Evolutionary conservation across 495 filamentous ascomycete species (phyloP), one percentile per base, ranked within the genome.

Genomic region (Podospora didyma): DNA sequence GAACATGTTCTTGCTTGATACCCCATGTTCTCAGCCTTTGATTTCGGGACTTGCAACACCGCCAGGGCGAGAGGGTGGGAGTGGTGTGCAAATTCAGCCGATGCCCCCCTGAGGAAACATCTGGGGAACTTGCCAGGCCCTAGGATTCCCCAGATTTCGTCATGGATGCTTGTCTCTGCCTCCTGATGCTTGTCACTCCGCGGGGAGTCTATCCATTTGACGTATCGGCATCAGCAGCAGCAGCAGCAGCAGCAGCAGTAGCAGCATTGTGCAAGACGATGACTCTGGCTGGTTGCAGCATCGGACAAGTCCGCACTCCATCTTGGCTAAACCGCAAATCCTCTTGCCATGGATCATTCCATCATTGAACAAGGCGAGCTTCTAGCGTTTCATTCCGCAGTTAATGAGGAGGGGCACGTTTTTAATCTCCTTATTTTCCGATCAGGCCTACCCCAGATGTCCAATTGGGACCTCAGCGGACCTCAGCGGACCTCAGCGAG

Each of bases 341-440:
- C 60, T 61, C 53, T 62, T 50, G 49, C 22, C 44, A 11, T 46
- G 31, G 42, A n/a, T 12, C 45, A 56, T 44, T 24, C 46, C 62
- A 31, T 31, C 26, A 31, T 9, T 31, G 26, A 62, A 65, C 59
- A 58, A 51, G 50, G 48, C 22, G 23, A 28, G 47, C 22, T 23
- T 42, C 54, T 57, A 59, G 60, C 59, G 57, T 66, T 59, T 50
- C 66, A 66, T 69, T 69, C 66, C 66, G 63, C 61, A 60, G 51
- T 42, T 56, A 58, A 60, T 60, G 46, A 60, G 42, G 44, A 57
- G 46, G 39, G 39, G 63, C 66, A 65, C 61, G 58, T 66, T 59
- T 60, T 62, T 62, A 57, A 62, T 68, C 28, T 64, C 42, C 52
- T 53, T 64, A 66, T 64, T 66, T 66, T 62, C 66, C 63, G 63